Conservation (phyloP, 108 stramenopile genomes). For the Nitzschia sp. region DNA sequence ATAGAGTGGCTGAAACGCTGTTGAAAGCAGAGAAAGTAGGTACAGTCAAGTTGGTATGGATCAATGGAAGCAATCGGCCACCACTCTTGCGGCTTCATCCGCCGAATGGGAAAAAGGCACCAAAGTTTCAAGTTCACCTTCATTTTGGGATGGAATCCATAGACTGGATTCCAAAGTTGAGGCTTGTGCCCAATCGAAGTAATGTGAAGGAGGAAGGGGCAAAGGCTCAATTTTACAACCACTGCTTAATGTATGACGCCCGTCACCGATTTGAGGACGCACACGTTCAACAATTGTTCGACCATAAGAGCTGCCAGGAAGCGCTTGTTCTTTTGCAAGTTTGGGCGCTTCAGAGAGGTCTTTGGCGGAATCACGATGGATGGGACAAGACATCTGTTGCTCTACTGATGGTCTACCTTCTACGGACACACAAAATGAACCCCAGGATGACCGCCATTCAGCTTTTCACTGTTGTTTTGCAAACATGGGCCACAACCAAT, state of each 20-base stretch:
- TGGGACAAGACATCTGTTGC: slow-evolving; percentile 62
- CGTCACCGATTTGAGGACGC: slow-evolving; percentile 41
- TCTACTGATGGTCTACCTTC: slow-evolving; percentile 60
- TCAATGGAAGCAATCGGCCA: slow-evolving; percentile 38
- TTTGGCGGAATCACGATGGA: slow-evolving; percentile 77
- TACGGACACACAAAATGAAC: slow-evolving; percentile 64
- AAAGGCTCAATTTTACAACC: slow-evolving; percentile 58
- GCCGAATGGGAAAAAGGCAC: slow-evolving; percentile 25
- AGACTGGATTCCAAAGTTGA: slow-evolving; percentile 71
- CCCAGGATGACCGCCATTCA: slow-evolving; percentile 74
- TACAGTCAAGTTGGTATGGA: slow-evolving; percentile 40
- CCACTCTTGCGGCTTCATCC: slow-evolving; percentile 55
- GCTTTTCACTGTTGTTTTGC: slow-evolving; percentile 74
- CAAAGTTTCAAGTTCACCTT: slow-evolving; percentile 72
- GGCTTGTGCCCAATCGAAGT: slow-evolving; percentile 80
- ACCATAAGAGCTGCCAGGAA: slow-evolving; percentile 43
- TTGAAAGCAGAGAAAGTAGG: slow-evolving; percentile 37
- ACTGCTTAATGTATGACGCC: slow-evolving; percentile 54
- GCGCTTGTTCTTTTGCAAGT: slow-evolving; percentile 67
- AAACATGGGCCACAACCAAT: slow-evolving; percentile 67
- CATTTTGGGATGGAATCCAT: slow-evolving; percentile 68
- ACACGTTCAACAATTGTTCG: slow-evolving; percentile 28
- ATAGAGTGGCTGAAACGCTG: slow-evolving; percentile 57
- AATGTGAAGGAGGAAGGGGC: slow-evolving; percentile 43
- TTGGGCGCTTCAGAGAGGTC: slow-evolving; percentile 83